Conservation (phyloP, 2,329 filamentous ascomycete genomes). For the Sporothrix pallida region DNA sequence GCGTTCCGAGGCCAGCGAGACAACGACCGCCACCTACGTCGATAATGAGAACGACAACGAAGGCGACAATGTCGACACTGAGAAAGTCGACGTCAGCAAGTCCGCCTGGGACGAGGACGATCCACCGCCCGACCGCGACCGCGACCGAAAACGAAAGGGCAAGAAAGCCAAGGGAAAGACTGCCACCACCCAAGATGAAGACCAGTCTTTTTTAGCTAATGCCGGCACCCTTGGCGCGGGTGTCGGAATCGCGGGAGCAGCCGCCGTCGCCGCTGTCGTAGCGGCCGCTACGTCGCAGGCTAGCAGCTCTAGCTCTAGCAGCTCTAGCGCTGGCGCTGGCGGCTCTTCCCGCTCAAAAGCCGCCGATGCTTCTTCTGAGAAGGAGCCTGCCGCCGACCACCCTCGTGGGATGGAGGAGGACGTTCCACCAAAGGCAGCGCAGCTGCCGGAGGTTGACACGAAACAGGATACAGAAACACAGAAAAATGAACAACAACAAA, state of each 20-base stretch:
- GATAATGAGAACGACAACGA: background rate
- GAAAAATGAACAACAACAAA: background rate
- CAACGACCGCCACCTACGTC: background rate
- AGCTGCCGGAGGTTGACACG: background rate
- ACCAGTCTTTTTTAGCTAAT: constrained; percentile 71
- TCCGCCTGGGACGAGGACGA: constrained; percentile 23
- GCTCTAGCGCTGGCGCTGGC: constrained; percentile 37
- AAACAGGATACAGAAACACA: background rate
- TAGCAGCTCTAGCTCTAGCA: background rate
- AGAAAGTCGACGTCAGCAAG: background rate
- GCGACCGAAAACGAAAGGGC: constrained; percentile 36
- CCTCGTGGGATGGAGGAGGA: constrained; percentile 30
- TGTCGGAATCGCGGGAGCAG: constrained; percentile 64
- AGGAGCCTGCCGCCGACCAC: constrained; percentile 43
- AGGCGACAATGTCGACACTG: background rate
- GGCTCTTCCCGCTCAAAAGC: constrained; percentile 53
- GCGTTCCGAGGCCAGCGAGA: constrained; percentile 18
- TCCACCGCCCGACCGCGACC: constrained; percentile 26
- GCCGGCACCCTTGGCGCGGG: constrained; percentile 72
- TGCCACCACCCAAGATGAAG: background rate
- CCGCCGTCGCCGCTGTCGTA: constrained; percentile 16
- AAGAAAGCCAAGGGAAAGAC: constrained; percentile 39
- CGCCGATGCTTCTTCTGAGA: constrained; percentile 51
- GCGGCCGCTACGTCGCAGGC: constrained; percentile 52
- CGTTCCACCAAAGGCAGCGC: background rate